Conservation (phyloP, 2,329 filamentous ascomycete genomes). For the Aquanectria penicillioides region DNA sequence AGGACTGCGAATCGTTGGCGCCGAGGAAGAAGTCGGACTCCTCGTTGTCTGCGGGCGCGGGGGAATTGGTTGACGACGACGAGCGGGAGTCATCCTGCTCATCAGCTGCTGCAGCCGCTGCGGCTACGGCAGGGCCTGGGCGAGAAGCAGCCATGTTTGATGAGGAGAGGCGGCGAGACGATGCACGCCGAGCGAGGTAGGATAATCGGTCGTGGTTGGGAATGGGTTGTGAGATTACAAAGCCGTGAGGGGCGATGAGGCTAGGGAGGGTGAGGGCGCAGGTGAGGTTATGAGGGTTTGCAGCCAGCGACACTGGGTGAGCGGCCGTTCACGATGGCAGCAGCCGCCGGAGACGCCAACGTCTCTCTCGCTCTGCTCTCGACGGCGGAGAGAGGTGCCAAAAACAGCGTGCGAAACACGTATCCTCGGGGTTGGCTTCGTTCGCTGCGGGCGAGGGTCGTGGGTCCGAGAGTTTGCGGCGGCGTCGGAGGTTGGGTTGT, state of each 20-base stretch:
- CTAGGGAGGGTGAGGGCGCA: not conserved
- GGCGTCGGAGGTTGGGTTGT: constrained; percentile 7
- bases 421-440: not conserved
- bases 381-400: constrained; percentile 1
- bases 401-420: not conserved
- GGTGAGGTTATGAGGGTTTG: not conserved
- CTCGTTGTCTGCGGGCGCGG: constrained; percentile 80
- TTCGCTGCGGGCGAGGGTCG: not conserved
- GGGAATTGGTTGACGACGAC: constrained; percentile 78
- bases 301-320: not conserved
- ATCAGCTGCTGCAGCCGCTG: constrained; percentile 42
- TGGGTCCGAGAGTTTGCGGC: not conserved
- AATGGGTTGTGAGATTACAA: not conserved
- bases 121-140: constrained; percentile 33
- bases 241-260: constrained; percentile 2
- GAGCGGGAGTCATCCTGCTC: constrained; percentile 64
- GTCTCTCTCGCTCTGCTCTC: constrained; percentile 11
- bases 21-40: constrained; percentile 93
- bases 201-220: not conserved
- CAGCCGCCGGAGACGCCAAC: constrained; percentile 12
- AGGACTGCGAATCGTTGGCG: constrained; percentile 93
- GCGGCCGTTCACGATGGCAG: constrained; percentile 20
- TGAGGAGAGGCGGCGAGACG: constrained; percentile 19
- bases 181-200: not conserved
- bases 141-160: constrained; percentile 37